These are phyloP conservation scores for Laguncularia racemosa DNA, from an alignment of 345 rosid species.

Conservation along the genomic window DNA sequence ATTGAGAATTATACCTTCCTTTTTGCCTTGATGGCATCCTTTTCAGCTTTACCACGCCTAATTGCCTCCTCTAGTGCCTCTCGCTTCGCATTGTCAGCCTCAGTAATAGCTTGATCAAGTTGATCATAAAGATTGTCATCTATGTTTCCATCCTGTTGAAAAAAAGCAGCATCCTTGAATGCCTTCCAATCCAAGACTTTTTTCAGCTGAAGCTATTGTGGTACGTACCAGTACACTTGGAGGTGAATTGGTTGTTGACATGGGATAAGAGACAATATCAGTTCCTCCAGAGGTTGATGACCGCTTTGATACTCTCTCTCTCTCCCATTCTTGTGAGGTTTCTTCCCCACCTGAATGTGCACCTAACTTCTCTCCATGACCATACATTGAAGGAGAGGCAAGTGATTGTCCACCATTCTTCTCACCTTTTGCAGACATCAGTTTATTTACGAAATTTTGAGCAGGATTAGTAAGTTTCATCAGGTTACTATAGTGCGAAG, in stretches of 20 bases:
- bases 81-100: slow-evolving; percentile 50
- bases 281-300: slow-evolving; percentile 24
- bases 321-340: slow-evolving; percentile 37
- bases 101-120: slow-evolving; percentile 42
- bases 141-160: slow-evolving; percentile 46
- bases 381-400: slow-evolving; percentile 13
- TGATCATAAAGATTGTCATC: slow-evolving; percentile 46
- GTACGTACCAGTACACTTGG: slow-evolving; percentile 51
- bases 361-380: slow-evolving; percentile 16
- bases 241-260: slow-evolving; percentile 23
- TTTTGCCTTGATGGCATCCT: slow-evolving; percentile 52
- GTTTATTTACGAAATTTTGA: slow-evolving; percentile 29
- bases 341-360: slow-evolving; percentile 17
- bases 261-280: slow-evolving; percentile 13
- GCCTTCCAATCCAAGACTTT: background rate
- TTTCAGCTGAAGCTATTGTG: slow-evolving; percentile 3
- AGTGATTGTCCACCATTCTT: slow-evolving; percentile 17
- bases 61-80: slow-evolving; percentile 57
- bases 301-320: slow-evolving; percentile 19
- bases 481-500: slow-evolving; percentile 16
- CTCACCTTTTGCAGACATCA: slow-evolving; percentile 23
- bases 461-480: slow-evolving; percentile 37
- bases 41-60: slow-evolving; percentile 64
- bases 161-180: background rate
- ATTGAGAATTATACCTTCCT: slow-evolving; percentile 40